Percentiles rank a stretch among this genome's conserved stretches.
phyloP scores from a whole-genome alignment of 176 grass and related monocot species.

The Cenchrus americanus region DNA sequence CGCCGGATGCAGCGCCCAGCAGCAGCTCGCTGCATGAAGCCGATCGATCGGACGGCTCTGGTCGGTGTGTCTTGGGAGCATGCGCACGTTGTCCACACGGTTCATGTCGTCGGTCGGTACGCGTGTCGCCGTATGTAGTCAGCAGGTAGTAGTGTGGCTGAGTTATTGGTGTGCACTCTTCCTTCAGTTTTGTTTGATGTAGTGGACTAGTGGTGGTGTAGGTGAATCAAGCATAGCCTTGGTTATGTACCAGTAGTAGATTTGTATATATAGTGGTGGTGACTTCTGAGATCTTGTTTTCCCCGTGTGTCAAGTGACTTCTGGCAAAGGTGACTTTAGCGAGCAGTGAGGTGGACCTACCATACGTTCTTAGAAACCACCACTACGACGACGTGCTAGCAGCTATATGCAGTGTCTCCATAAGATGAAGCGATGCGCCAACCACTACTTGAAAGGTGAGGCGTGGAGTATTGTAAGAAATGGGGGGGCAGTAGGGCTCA shows the following conservation, averaged over 20 bases:
- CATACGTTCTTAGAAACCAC: background rate
- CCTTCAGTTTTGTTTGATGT: slow-evolving; percentile 25
- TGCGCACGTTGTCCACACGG: too few relatives aligned
- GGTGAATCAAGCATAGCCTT: background rate
- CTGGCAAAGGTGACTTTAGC: slow-evolving; percentile 18
- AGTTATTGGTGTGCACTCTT: slow-evolving; percentile 31
- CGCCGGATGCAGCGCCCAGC: slow-evolving; percentile 29
- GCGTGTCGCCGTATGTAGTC: background rate
- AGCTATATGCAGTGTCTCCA: background rate
- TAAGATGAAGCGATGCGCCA: slow-evolving; percentile 26
- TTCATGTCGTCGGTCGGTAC: too few relatives aligned
- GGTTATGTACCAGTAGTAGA: slow-evolving; percentile 15
- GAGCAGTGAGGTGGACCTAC: background rate
- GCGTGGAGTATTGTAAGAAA: background rate
- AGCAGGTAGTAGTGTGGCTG: slow-evolving; percentile 3
- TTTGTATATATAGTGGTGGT: slow-evolving; percentile 38
- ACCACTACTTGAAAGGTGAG: slow-evolving; percentile 18
- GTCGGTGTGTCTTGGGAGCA: too few relatives aligned
- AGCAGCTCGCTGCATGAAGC: slow-evolving; percentile 53
- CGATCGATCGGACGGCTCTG: background rate
- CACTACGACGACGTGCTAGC: background rate
- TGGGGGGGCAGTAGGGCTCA: slow-evolving; percentile 24
- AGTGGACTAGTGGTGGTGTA: slow-evolving; percentile 27
- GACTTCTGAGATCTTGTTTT: slow-evolving; percentile 11
- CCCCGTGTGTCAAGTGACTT: background rate